Conservation (phyloP, 1,284 basidiomycete genomes). For the Polyporus tsugae region DNA sequence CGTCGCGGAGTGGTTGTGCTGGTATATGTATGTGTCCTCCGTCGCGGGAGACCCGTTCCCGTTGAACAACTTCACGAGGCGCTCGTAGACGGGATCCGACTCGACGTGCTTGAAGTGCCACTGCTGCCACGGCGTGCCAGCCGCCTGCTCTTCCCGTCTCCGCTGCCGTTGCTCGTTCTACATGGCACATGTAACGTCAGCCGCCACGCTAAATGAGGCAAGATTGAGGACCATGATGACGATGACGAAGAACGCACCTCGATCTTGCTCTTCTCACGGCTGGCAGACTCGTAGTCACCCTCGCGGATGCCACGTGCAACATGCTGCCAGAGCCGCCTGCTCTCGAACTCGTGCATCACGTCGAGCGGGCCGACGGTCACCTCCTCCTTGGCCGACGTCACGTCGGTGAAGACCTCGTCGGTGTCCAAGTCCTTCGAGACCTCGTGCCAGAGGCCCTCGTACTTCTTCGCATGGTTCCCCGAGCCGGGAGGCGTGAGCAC, state of each 20-base stretch:
- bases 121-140: conserved; percentile 77
- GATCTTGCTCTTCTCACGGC: conserved; percentile 89
- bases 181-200: not conserved
- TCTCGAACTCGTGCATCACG: conserved; percentile 86
- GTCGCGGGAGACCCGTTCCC: conserved; percentile 62
- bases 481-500: conserved; percentile 58
- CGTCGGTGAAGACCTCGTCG: conserved; percentile 69
- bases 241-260: conserved; percentile 64
- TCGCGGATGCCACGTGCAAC: conserved; percentile 93
- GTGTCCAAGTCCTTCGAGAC: conserved; percentile 64
- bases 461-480: conserved; percentile 57
- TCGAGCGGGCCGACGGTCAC: conserved; percentile 69
- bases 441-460: conserved; percentile 93
- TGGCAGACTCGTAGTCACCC: conserved; percentile 93
- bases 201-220: not conserved
- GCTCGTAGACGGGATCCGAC: conserved; percentile 74
- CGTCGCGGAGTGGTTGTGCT: conserved; percentile 41
- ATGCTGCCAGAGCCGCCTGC: conserved; percentile 84
- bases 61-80: conserved; percentile 63
- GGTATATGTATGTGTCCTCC: conserved; percentile 75
- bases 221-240: not conserved
- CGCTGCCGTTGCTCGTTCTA: conserved; percentile 93
- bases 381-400: conserved; percentile 74
- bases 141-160: conserved; percentile 84
- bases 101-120: conserved; percentile 80